phyloP scores from a whole-genome alignment of 228 moss, liverwort and hornwort genomes.

The Sphagnum magellanicum region DNA sequence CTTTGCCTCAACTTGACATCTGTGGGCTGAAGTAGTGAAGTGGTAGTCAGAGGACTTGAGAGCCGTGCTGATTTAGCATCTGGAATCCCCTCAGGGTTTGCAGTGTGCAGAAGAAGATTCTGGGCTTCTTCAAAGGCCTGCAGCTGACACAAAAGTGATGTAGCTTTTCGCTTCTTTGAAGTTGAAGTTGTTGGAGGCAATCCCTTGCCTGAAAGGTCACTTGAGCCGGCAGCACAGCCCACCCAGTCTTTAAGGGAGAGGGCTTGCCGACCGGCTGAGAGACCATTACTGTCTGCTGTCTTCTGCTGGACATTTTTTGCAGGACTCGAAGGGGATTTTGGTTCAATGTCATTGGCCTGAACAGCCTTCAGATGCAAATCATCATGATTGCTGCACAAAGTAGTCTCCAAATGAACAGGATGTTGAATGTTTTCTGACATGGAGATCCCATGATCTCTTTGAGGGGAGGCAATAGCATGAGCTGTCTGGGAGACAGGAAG shows the following conservation, averaged over 20 bases:
- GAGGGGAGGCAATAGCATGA: too few relatives aligned
- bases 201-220: constrained; percentile 4
- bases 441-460: background rate
- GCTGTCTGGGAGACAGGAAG: too few relatives aligned
- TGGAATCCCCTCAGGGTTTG: constrained; percentile 28
- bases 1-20: constrained; percentile 8
- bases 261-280: constrained; percentile 18
- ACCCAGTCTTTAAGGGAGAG: constrained; percentile 53
- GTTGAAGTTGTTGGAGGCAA: constrained; percentile 1
- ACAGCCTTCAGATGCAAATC: constrained; percentile 16
- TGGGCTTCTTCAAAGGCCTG: constrained; percentile 17
- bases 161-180: constrained; percentile 3
- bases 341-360: constrained; percentile 9
- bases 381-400: constrained; percentile 7
- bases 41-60: constrained; percentile 4
- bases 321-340: constrained; percentile 12
- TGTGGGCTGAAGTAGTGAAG: constrained; percentile 2
- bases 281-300: constrained; percentile 13
- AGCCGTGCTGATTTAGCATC: constrained; percentile 3
- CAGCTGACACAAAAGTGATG: constrained; percentile 2
- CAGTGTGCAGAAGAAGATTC: constrained; percentile 26
- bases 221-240: constrained; percentile 13
- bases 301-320: constrained; percentile 12
- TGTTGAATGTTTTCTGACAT: background rate
- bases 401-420: background rate